Base-by-base conservation (phyloP, 352 stramenopile species). In the Phytophthora podocarpi region DNA sequence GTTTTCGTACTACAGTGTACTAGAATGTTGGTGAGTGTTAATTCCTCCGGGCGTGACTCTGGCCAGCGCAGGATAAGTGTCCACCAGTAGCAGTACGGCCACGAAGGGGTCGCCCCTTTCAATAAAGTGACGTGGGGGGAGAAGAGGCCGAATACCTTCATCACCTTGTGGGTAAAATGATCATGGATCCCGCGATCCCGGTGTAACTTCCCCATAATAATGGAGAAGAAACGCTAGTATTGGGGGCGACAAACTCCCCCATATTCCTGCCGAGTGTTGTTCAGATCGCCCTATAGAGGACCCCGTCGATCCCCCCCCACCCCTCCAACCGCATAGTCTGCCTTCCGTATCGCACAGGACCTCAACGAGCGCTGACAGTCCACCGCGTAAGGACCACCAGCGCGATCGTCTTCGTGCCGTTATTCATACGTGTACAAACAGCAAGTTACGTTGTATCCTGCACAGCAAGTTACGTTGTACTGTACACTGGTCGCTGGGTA, bases 111-210 rank as follows among this genome's bases (percentile, higher is more conserved):
- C 43, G 32, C 36, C 39, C 15, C 18, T 37, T 31, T 2, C 8
- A 18, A 43, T n/a, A 34, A 46, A 45, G 30, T 12, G n/a, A 47
- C 47, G 30, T 50, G 35, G 36, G 36, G 49, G 13, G 57, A 70
- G 47, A 59, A 51, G 70, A 69, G 64, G 59, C 47, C 57, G 42
- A 75, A 81, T 88, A 90, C 81, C 78, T 88, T 90, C 78, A 67
- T 78, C 79, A 80, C 78, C 80, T 88, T 86, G 61, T 75, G 66
- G 71, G 53, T 71, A 74, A 64, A 72, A 47, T 73, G 76, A 90
- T 91, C 81, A 88, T 87, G 79, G 77, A 82, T 91, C 81, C 81
- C 81, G 70, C 34, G 79, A 91, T 82, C 81, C 79, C 81, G 79
- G 79, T 86, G 81, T 81, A 79, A 57, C 64, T 60, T 54, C 49